Evolutionary conservation across 148 eudicot genomes (phyloP).

Genomic region (Fagopyrum esculentum): DNA sequence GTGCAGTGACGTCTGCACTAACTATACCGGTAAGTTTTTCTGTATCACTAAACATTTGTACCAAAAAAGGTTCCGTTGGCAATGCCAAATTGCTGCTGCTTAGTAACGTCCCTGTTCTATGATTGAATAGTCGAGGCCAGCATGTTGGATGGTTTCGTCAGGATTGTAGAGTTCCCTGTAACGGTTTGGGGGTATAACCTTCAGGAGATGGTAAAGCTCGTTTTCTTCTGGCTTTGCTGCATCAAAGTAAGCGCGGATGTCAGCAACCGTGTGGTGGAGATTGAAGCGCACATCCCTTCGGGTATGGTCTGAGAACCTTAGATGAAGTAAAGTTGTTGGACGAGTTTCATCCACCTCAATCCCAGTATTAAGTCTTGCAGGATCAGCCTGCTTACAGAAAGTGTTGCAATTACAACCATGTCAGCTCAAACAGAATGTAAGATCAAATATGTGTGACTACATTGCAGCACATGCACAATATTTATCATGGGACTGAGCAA

Average conservation of each 20-base stretch:
- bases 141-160: constrained; percentile 61
- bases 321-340: constrained; percentile 59
- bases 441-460: neutral
- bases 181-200: constrained; percentile 46
- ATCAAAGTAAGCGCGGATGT: constrained; percentile 50
- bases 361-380: constrained; percentile 17
- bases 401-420: constrained; percentile 20
- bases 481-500: neutral
- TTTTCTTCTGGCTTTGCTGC: constrained; percentile 54
- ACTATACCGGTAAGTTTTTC: too few species aligned
- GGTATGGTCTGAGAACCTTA: constrained; percentile 59
- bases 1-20: neutral
- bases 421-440: neutral
- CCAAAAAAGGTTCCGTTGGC: too few species aligned
- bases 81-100: neutral
- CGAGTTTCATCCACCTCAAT: constrained; percentile 29
- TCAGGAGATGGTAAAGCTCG: constrained; percentile 52
- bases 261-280: constrained; percentile 41
- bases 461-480: neutral
- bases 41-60: too few species aligned
- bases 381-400: constrained; percentile 29
- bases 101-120: constrained; percentile 41
- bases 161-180: constrained; percentile 53
- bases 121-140: constrained; percentile 66
- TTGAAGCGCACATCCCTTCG: constrained; percentile 56